A percentile compares a stretch with the other conserved stretches of the same genome.
Conservation (phyloP, 2,329 filamentous ascomycete species). For the Alternaria consortialis region DNA sequence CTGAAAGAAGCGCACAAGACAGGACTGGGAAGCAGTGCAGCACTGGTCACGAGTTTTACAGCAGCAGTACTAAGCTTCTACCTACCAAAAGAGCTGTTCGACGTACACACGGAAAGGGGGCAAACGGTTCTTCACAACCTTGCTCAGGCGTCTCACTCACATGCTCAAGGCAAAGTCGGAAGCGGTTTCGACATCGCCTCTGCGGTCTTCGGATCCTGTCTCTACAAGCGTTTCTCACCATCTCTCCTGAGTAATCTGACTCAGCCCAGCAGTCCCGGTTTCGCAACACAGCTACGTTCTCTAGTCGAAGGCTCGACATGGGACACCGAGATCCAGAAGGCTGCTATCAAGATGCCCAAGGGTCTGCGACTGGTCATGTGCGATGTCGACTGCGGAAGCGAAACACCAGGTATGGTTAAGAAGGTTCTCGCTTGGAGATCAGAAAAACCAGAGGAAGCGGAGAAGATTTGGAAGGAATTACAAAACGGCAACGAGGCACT, state of each 20-base stretch:
- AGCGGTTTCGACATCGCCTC: slow-evolving; percentile 95
- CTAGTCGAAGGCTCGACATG: slow-evolving; percentile 73
- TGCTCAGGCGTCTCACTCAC: slow-evolving; percentile 91
- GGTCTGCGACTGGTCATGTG: slow-evolving; percentile 88
- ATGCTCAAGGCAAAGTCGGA: slow-evolving; percentile 95
- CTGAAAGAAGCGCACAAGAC: slow-evolving; percentile 90
- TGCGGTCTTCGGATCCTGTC: slow-evolving; percentile 89
- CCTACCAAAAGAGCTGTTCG: slow-evolving; percentile 65
- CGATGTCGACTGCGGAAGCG: slow-evolving; percentile 91
- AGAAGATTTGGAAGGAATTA: slow-evolving; percentile 75
- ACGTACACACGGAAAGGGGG: slow-evolving; percentile 64
- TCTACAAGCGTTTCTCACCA: slow-evolving; percentile 93
- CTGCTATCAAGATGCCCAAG: slow-evolving; percentile 73
- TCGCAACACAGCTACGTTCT: slow-evolving; percentile 69
- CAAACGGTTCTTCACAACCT: slow-evolving; percentile 83
- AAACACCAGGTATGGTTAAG: slow-evolving; percentile 96
- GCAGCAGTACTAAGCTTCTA: slow-evolving; percentile 81
- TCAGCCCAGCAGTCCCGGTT: slow-evolving; percentile 71
- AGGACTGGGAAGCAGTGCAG: slow-evolving; percentile 91
- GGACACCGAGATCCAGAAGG: slow-evolving; percentile 81
- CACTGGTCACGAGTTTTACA: slow-evolving; percentile 87
- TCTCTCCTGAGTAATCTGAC: slow-evolving; percentile 73
- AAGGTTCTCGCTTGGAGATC: slow-evolving; percentile 84
- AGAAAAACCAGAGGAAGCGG: slow-evolving; percentile 69
- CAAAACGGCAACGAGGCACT: slow-evolving; percentile 78